Evolutionary conservation across 148 eudicot genomes (phyloP).

Genomic region (Vaccinium darrowii): DNA sequence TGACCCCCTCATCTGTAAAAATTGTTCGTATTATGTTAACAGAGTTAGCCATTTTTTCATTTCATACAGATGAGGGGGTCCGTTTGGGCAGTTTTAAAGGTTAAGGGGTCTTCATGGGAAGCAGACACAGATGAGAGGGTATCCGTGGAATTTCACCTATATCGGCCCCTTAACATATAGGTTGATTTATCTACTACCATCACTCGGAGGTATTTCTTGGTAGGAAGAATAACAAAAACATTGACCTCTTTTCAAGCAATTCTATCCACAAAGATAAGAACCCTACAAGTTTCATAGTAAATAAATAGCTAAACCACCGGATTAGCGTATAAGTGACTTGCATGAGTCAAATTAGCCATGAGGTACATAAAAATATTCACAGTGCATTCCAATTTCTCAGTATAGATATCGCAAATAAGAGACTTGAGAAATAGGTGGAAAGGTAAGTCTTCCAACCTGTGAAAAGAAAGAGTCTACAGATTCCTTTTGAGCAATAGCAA

Average conservation of each 20-base stretch:
- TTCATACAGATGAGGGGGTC: too few relatives aligned
- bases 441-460: slow-evolving; percentile 52
- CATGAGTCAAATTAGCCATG: background rate
- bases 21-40: too few relatives aligned
- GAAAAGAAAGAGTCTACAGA: slow-evolving; percentile 90
- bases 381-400: background rate
- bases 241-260: background rate
- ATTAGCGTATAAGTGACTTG: background rate
- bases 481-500: slow-evolving; percentile 92
- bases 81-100: too few relatives aligned
- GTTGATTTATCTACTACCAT: slow-evolving; percentile 3
- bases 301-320: background rate
- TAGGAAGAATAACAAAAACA: background rate
- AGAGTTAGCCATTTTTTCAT: too few relatives aligned
- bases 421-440: background rate
- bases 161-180: background rate
- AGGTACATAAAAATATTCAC: background rate
- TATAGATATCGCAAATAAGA: background rate
- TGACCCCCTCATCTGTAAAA: too few relatives aligned
- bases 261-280: background rate
- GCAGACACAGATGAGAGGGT: too few relatives aligned
- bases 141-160: background rate
- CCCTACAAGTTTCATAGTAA: background rate
- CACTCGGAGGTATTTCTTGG: background rate
- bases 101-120: too few relatives aligned